phyloP scores from a whole-genome alignment of 169 alveolate species.

The Cryptosporidium felis region DNA sequence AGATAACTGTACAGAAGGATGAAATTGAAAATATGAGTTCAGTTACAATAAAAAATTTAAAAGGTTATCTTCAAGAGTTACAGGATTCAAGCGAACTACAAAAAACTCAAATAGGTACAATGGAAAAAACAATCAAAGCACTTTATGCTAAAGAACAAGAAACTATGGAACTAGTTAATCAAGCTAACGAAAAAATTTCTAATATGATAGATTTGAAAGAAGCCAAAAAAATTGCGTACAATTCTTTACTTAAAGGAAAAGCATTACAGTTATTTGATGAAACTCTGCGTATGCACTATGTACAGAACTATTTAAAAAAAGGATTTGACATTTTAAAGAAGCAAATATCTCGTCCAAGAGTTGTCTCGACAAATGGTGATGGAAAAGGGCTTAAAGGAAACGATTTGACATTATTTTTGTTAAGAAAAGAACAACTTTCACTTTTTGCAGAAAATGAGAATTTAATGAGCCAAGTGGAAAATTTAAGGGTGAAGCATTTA shows the following conservation, averaged over 20 bases:
- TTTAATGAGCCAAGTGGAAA: constrained; percentile 31
- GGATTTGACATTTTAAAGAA: constrained; percentile 37
- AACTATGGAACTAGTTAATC: constrained; percentile 52
- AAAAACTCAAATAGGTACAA: constrained; percentile 28
- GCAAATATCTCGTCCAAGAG: constrained; percentile 12
- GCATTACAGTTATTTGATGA: constrained; percentile 55
- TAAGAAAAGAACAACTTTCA: constrained; percentile 59
- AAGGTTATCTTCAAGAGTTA: constrained; percentile 25
- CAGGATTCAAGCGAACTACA: constrained; percentile 39
- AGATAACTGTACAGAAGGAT: constrained; percentile 22
- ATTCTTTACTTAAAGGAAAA: constrained; percentile 42
- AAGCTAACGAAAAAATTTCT: constrained; percentile 45
- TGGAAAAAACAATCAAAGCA: constrained; percentile 69
- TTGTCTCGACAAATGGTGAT: neutral
- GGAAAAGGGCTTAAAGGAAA: constrained; percentile 46
- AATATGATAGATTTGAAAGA: constrained; percentile 64
- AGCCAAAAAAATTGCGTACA: constrained; percentile 66
- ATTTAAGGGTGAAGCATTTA: constrained; percentile 49
- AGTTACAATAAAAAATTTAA: constrained; percentile 23
- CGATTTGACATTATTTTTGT: constrained; percentile 12
- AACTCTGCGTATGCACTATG: constrained; percentile 19
- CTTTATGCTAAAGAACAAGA: constrained; percentile 48
- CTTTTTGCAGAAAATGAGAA: constrained; percentile 63
- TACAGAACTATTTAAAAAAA: constrained; percentile 6
- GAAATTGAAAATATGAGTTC: constrained; percentile 65